Base-by-base conservation (phyloP, 371 early-diverging fungal genomes). In the Furculomyces boomerangus region DNA sequence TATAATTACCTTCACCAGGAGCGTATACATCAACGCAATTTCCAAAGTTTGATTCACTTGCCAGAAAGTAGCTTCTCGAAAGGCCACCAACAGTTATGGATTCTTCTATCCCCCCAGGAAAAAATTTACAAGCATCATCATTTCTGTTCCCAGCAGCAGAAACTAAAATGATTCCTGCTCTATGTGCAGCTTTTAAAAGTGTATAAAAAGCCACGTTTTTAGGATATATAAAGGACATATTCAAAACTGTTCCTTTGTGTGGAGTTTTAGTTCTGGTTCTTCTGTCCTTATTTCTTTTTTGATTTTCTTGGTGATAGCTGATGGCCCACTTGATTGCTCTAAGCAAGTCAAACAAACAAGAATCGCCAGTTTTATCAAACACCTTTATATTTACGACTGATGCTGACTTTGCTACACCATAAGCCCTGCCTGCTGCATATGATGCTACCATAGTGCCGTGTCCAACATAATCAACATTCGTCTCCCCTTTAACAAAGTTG, bases 381-480 rank as follows among this genome's bases (percentile, higher is more conserved):
- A 80, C 79, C 63, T 77, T 79, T 20, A 82, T 73, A 28, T 71
- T 74, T 44, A 79, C 67, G 27, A 81, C 49, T 0, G 29, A 68
- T 18, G 74, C 73, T 32, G 75, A 67, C 57, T 80, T 83, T n/a
- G 81, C 75, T 16, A 82, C 74, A 18, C 83, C 82, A 50, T 66
- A 67, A 18, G 13, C 39, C 24, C 54, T 60, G 14, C 79, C 78
- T 26, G 63, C 79, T 48, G 80, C 73, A 28, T 70, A 72, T 43
- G 78, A 78, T 16, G 81, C 70, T 24, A 73, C 74, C 54, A 83
- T 83, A 13, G 86, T 84, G 18, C 87, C 87, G 39, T 51, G 51
- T 51, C 51, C 51, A 8, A 20, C 48, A 24, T 51, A 22, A 27
- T 51, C 51, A 10, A 27, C 13, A 51, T 24, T 27, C 7, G 5